Evolutionary conservation across 164 flowering plant species (phyloP).

Genomic region (Warburgia ugandensis): DNA sequence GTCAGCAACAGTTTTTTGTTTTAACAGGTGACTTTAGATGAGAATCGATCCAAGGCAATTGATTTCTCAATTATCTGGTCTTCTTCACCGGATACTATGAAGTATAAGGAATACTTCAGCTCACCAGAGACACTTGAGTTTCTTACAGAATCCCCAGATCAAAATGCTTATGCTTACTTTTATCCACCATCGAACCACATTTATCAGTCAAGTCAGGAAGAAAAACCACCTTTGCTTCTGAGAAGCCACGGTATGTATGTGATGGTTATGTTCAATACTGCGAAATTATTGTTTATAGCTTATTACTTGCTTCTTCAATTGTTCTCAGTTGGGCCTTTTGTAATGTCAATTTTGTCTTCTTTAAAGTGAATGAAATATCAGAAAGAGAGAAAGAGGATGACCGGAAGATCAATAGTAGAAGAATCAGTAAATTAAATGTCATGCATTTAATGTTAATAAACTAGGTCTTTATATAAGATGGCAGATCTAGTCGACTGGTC

Average conservation of each 20-base stretch:
- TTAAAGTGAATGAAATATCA: too few relatives aligned
- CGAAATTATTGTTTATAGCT: too few relatives aligned
- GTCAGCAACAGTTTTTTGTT: not conserved
- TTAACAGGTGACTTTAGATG: slow-evolving; percentile 65
- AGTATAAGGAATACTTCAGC: slow-evolving; percentile 58
- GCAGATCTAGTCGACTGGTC: too few relatives aligned
- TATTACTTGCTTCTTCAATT: too few relatives aligned
- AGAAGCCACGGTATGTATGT: slow-evolving; percentile 96
- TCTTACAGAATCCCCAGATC: slow-evolving; percentile 74
- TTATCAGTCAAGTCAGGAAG: slow-evolving; percentile 57
- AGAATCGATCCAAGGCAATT: slow-evolving; percentile 28
- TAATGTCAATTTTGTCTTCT: too few relatives aligned
- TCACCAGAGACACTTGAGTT: slow-evolving; percentile 77
- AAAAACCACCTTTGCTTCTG: slow-evolving; percentile 82
- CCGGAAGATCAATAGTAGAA: too few relatives aligned
- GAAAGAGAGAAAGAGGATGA: too few relatives aligned
- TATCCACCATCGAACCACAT: slow-evolving; percentile 78
- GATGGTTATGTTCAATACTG: too few relatives aligned
- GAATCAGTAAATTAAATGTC: too few relatives aligned
- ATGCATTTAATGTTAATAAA: too few relatives aligned
- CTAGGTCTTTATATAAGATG: too few relatives aligned
- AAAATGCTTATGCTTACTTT: slow-evolving; percentile 87
- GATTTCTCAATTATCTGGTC: slow-evolving; percentile 72
- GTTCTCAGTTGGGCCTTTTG: too few relatives aligned
- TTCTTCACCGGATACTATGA: slow-evolving; percentile 52